phyloP scores from a whole-genome alignment of 176 grass and related monocot genomes.

The Themeda triandra region DNA sequence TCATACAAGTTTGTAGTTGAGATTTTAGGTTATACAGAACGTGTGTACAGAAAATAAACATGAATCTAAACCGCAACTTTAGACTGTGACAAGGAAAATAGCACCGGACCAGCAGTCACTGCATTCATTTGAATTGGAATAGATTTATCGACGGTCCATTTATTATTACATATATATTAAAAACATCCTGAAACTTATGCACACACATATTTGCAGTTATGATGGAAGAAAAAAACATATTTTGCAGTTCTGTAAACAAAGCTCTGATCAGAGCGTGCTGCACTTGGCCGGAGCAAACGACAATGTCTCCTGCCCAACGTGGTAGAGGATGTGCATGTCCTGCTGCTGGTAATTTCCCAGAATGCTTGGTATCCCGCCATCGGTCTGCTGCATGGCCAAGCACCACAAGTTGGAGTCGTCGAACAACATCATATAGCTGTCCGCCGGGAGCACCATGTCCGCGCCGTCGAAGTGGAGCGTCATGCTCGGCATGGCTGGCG shows the following conservation, averaged over 20 bases:
- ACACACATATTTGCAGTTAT: background rate
- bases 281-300: conserved; percentile 55
- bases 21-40: too few relatives aligned
- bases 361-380: conserved; percentile 18
- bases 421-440: conserved; percentile 54
- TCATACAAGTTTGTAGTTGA: too few relatives aligned
- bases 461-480: conserved; percentile 47
- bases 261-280: conserved; percentile 28
- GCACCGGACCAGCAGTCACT: too few relatives aligned
- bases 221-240: background rate
- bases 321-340: conserved; percentile 66
- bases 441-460: too few relatives aligned
- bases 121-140: background rate
- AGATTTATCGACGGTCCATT: background rate
- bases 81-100: too few relatives aligned
- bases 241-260: background rate
- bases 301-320: conserved; percentile 32
- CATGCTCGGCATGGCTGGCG: conserved; percentile 44
- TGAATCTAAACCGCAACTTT: too few relatives aligned
- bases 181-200: background rate
- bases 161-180: too few relatives aligned
- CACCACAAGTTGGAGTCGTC: conserved; percentile 45
- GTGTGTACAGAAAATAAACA: too few relatives aligned
- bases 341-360: conserved; percentile 70
- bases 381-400: conserved; percentile 21